phyloP scores from a whole-genome alignment of 805 yeast species.

The Myxozyma kluyveri region DNA sequence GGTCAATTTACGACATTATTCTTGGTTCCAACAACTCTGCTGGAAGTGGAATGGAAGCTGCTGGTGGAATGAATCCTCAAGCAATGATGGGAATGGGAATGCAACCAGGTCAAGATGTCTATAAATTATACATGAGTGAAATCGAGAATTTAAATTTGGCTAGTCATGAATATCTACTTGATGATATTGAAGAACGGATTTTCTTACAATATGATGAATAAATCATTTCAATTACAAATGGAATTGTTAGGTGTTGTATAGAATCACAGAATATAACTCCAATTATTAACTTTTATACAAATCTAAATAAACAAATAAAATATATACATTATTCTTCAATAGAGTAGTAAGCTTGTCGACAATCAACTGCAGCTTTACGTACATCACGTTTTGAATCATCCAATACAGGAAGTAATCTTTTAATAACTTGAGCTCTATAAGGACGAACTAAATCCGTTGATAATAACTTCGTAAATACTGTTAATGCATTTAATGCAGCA shows the following conservation, averaged over 20 bases:
- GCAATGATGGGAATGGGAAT: conserved; percentile 46
- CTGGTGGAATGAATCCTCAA: conserved; percentile 45
- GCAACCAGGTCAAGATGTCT: conserved; percentile 53
- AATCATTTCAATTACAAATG: not conserved
- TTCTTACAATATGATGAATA: conserved; percentile 28
- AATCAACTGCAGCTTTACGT: conserved; percentile 71
- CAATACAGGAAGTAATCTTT: conserved; percentile 50
- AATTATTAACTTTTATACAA: not conserved
- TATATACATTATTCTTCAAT: conserved; percentile 11
- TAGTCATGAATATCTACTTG: conserved; percentile 54
- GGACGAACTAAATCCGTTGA: conserved; percentile 48
- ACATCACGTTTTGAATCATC: conserved; percentile 75
- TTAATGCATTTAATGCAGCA: conserved; percentile 57
- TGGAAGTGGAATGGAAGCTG: conserved; percentile 46
- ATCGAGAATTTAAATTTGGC: conserved; percentile 72
- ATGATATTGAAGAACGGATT: conserved; percentile 59
- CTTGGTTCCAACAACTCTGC: conserved; percentile 49
- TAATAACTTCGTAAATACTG: conserved; percentile 44
- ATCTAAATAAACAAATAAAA: not conserved
- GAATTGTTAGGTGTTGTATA: not conserved
- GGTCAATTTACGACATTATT: conserved; percentile 70
- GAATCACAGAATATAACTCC: not conserved
- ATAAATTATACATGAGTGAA: conserved; percentile 61
- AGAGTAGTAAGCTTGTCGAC: conserved; percentile 71
- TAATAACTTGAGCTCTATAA: conserved; percentile 51